Evolutionary conservation across 768 basidiomycete genomes (phyloP), one percentile per base, ranked within the genome.

Genomic region (Calvatia gigantea): DNA sequence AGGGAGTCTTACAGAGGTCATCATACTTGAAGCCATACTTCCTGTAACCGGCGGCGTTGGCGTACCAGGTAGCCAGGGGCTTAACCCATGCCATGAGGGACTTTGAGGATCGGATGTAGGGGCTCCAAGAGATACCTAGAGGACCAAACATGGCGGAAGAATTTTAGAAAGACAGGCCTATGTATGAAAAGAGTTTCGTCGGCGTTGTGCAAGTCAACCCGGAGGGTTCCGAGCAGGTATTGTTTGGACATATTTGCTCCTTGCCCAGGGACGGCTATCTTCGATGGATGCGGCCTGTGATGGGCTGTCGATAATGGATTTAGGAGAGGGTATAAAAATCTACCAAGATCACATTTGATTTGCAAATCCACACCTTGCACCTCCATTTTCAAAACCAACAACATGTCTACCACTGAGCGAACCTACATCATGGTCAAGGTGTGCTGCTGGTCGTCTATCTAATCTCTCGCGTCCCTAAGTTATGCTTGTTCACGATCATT

Each of bases 341-440:
- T 58, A 57, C 44, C 49, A 52, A 50, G 56, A 60, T 43, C 46
- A 56, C 58, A 31, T 43, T 52, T 54, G 52, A 45, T 54, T 45
- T 56, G 60, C 60, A 58, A 59, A 63, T 62, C 61, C 59, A 61
- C 58, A 60, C 35, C 55, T 37, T 58, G 35, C 41, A 56, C 62
- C 58, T 57, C 61, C 51, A 64, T 64, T 63, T 60, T 54, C 58
- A 54, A 51, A n/a, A n/a, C n/a, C 52, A 50, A 56, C 57, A 71
- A 63, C 70, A 89, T 89, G 88, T 86, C 91, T 63, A 73, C 74
- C 69, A 65, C 61, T 51, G 94, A 98, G 72, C 93, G 92, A 73
- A 96, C 95, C 73, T 98, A 96, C 80, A 98, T 98, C 81, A 98
- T 98, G 96, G 83, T 98, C 87, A 99, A 98, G 94, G 92, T 87